Conservation (phyloP, 257 asterid genomes). For the Gentiana straminea region DNA sequence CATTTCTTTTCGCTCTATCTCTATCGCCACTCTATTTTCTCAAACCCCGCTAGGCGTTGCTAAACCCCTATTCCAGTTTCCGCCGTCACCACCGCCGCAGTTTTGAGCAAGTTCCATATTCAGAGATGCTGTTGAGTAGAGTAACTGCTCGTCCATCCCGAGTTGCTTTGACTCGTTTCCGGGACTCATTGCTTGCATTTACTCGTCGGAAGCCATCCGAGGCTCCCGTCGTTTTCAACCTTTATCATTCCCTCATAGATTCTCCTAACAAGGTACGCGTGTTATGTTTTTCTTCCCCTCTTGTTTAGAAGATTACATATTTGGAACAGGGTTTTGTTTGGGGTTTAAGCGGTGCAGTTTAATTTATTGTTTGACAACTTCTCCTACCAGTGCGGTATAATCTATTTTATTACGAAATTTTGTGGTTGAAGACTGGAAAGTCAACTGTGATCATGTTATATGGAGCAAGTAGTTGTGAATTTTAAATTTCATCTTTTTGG, state of each 20-base stretch:
- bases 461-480: too few relatives aligned
- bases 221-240: slow-evolving; percentile 19
- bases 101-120: neutral
- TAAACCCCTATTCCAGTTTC: too few relatives aligned
- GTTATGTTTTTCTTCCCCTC: too few relatives aligned
- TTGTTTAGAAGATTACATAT: neutral
- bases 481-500: too few relatives aligned
- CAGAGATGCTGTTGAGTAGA: slow-evolving; percentile 48
- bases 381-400: too few relatives aligned
- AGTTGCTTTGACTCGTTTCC: slow-evolving; percentile 27
- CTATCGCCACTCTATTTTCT: too few relatives aligned
- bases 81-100: too few relatives aligned
- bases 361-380: neutral
- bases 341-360: slow-evolving; percentile 13
- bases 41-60: too few relatives aligned
- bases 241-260: slow-evolving; percentile 20
- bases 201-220: slow-evolving; percentile 22
- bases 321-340: slow-evolving; percentile 17
- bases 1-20: too few relatives aligned
- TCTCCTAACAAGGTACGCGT: slow-evolving; percentile 29
- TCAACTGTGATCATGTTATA: too few relatives aligned
- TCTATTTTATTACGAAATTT: neutral
- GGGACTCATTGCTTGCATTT: slow-evolving; percentile 30
- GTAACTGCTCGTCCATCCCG: slow-evolving; percentile 41
- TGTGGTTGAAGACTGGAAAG: too few relatives aligned